phyloP scores from a whole-genome alignment of 225 moss, liverwort and hornwort genomes.

The Pseudisothecium myosuroides region DNA sequence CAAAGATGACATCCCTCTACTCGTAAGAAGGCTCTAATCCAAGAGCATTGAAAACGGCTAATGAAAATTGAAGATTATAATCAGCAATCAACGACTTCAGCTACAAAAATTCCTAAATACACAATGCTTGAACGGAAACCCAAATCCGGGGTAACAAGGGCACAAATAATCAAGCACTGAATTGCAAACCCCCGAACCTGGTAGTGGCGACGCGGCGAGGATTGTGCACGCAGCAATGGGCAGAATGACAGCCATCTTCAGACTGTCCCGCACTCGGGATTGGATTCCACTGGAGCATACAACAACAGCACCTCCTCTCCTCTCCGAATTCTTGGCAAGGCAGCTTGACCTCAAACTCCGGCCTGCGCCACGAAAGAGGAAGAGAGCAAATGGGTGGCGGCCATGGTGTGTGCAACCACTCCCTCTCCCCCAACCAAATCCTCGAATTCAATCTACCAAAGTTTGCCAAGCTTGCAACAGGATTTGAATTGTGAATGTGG shows the following conservation, averaged over 20 bases:
- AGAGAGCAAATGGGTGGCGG: constrained; percentile 2
- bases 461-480: not conserved
- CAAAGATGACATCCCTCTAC: not conserved
- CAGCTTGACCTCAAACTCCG: not conserved
- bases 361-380: not conserved
- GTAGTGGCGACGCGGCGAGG: constrained; percentile 8
- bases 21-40: no score
- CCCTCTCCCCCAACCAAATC: not conserved
- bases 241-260: constrained; percentile 27
- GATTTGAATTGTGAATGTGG: not conserved
- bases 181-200: not conserved
- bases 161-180: not conserved
- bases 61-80: not conserved
- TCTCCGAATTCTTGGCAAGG: not conserved
- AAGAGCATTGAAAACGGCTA: no score
- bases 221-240: constrained; percentile 31
- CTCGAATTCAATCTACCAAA: not conserved
- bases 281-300: not conserved
- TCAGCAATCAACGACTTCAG: not conserved
- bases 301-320: not conserved
- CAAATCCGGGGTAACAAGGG: not conserved
- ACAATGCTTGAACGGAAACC: not conserved
- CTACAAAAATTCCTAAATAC: not conserved
- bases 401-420: constrained; percentile 9
- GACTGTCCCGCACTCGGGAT: not conserved